Conservation (phyloP, 2,329 filamentous ascomycete species). For the Pleoardoris graminearum region DNA sequence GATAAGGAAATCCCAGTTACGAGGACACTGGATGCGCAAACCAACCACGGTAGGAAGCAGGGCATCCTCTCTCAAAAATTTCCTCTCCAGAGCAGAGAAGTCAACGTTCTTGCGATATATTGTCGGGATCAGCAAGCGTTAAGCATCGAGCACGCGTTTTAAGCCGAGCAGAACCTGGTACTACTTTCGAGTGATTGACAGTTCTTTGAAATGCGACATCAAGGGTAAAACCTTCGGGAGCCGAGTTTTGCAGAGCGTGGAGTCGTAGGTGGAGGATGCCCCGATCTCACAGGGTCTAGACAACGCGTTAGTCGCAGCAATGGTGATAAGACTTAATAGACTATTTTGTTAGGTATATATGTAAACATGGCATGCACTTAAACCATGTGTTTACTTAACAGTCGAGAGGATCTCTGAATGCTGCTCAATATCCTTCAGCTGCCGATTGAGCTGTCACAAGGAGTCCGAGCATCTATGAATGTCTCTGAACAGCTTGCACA, state of each 20-base stretch:
- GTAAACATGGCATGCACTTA: not conserved
- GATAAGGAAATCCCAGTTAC: not conserved
- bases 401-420: not conserved
- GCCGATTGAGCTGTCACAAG: not conserved
- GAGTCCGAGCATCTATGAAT: not conserved
- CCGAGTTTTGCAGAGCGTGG: not conserved
- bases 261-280: not conserved
- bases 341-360: not conserved
- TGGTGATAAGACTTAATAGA: not conserved
- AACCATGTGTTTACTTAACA: not conserved
- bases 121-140: not conserved
- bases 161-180: no score
- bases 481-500: constrained; percentile 1
- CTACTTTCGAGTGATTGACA: not conserved
- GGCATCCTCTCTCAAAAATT: not conserved
- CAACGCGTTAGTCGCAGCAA: not conserved
- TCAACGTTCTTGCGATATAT: not conserved
- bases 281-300: not conserved
- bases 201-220: not conserved
- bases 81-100: not conserved
- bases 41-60: not conserved
- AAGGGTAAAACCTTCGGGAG: not conserved
- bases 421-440: constrained; percentile 5
- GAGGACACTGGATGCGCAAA: not conserved
- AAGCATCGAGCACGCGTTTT: not conserved